Evolutionary conservation across 2,329 filamentous ascomycete species (phyloP).

Genomic region (Arthrocladium fulminans): DNA sequence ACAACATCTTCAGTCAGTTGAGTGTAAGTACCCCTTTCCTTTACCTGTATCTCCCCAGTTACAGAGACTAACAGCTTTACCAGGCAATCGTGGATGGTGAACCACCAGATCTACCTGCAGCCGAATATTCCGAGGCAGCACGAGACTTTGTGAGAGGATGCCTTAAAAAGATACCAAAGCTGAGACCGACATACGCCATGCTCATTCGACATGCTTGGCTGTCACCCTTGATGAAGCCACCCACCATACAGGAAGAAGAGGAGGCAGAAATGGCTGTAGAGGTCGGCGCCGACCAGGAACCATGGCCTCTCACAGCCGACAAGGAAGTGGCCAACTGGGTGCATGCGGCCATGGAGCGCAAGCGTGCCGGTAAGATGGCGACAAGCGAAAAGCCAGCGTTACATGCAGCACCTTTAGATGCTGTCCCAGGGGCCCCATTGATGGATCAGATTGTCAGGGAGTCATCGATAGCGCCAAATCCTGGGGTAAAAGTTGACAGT

Average conservation of each 20-base stretch:
- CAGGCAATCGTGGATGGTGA: conserved; percentile 97
- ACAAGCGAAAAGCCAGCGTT: conserved; percentile 64
- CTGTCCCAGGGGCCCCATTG: conserved; percentile 40
- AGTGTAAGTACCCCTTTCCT: conserved; percentile 57
- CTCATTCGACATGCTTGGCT: conserved; percentile 88
- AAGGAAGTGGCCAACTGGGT: conserved; percentile 85
- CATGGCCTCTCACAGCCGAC: conserved; percentile 51
- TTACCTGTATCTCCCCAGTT: conserved; percentile 1
- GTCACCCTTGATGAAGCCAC: conserved; percentile 61
- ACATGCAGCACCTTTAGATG: conserved; percentile 77
- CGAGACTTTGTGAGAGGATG: conserved; percentile 82
- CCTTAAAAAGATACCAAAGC: conserved; percentile 82
- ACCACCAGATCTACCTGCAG: conserved; percentile 74
- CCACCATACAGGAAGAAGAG: conserved; percentile 62
- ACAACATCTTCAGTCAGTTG: conserved; percentile 95
- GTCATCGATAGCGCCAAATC: conserved; percentile 10
- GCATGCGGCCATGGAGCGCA: conserved; percentile 57
- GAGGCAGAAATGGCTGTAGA: conserved; percentile 50
- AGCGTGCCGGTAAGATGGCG: conserved; percentile 49
- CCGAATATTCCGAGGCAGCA: conserved; percentile 69
- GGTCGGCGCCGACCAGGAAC: conserved; percentile 35
- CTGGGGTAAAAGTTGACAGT: conserved; percentile 18
- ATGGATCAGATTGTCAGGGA: conserved; percentile 11
- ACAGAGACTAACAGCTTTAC: conserved; percentile 18
- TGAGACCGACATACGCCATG: conserved; percentile 89